Conservation (phyloP, 139 green algal genomes). For the Picocystis salinarum region DNA sequence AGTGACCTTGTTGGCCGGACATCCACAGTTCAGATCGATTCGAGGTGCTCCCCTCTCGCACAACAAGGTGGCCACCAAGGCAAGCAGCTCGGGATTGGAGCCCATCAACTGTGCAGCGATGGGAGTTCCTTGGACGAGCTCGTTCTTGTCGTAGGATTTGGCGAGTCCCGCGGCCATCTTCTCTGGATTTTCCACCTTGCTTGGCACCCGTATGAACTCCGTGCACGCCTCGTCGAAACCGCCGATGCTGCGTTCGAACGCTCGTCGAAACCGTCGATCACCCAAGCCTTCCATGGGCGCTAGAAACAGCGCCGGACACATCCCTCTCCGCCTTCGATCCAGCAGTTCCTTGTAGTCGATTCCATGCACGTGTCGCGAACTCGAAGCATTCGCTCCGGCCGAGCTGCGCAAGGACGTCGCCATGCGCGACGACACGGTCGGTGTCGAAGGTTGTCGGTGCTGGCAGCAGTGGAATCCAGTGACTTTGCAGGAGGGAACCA, state of each 20-base stretch:
- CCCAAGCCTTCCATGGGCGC: conserved; percentile 20
- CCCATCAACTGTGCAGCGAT: conserved; percentile 43
- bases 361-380: too few relatives aligned
- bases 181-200: conserved; percentile 7
- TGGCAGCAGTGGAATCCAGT: too few relatives aligned
- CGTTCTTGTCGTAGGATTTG: conserved; percentile 16
- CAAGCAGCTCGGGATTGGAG: conserved; percentile 19
- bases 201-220: conserved; percentile 44
- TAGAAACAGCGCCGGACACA: conserved; percentile 4
- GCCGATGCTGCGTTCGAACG: conserved; percentile 14
- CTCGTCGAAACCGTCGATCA: conserved; percentile 18
- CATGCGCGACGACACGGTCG: too few relatives aligned
- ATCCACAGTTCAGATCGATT: conserved; percentile 53
- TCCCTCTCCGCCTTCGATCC: too few relatives aligned
- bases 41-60: conserved; percentile 20
- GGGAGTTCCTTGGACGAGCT: conserved; percentile 25
- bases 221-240: conserved; percentile 19
- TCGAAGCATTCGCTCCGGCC: too few relatives aligned
- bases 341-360: too few relatives aligned
- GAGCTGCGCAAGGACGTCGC: too few relatives aligned
- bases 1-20: conserved; percentile 19
- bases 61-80: conserved; percentile 20
- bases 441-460: too few relatives aligned
- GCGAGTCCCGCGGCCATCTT: conserved; percentile 14
- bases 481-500: too few relatives aligned